Evolutionary conservation across 768 basidiomycete species (phyloP), one percentile per base, ranked within the genome.

Genomic region (Galerina sulciceps): DNA sequence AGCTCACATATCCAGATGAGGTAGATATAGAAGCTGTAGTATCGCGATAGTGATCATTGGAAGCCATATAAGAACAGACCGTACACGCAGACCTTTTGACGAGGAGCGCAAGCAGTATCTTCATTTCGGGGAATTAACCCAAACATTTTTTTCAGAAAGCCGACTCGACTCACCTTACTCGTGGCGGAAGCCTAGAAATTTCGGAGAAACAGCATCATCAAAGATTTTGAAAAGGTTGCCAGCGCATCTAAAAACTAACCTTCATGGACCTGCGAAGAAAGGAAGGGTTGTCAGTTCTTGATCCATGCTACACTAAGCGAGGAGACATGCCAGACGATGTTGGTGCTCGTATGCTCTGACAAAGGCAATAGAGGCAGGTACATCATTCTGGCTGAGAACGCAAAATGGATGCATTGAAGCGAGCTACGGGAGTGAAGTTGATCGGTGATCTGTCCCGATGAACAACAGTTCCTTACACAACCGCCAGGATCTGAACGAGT

Each of bases 371-470:
- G 42, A 6, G 51, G 23, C 18, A 23, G 18, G 41, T 41, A 23
- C 51, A 53, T 53, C 51, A 53, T 53, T 13, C 31, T 53, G 11
- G 51, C 51, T 14, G 51, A 53, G 26, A 53, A 41, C 4, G 51
- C 26, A 26, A 53, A 53, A 26, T 53, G 51, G 11, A 53, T 17
- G 10, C 51, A 53, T 2, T 53, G 38, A 15, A 53, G 51, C 4
- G 23, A 41, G 51, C 51, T 53, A 15, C 31, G 6, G 36, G 42
- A 6, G 17, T 22, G 0, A 17, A 26, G 22, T 31, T 31, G 10
- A 31, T 23, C 5, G 11, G 5, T 23, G 8, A 17, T 22, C 37
- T 38, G 17, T 18, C 8, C 14, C 10, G 20, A 18, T n/a, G n/a
- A 6, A 20, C 20, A 15, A 18, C 5, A 8, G 10, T 17, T 18